Percentiles rank a stretch among this genome's conserved stretches.
phyloP scores from a whole-genome alignment of 495 filamentous ascomycete genomes.

The Aspergillus asperescens region DNA sequence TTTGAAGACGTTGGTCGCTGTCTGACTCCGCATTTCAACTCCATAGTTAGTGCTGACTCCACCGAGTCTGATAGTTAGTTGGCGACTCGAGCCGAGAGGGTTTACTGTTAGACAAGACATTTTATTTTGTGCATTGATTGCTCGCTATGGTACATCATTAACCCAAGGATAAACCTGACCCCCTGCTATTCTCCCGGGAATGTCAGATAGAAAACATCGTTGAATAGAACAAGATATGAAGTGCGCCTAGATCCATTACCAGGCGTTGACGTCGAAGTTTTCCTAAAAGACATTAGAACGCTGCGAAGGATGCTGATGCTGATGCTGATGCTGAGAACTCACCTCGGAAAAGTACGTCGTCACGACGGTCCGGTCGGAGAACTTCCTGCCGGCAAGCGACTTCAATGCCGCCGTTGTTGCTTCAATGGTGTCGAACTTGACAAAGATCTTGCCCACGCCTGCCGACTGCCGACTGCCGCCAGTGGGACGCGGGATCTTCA shows the following conservation, averaged over 20 bases:
- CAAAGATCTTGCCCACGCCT: constrained; percentile 95
- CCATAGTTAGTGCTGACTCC: neutral
- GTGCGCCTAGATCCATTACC: constrained; percentile 44
- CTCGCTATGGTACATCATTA: constrained; percentile 17
- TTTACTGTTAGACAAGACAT: too few species aligned
- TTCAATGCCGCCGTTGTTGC: constrained; percentile 77
- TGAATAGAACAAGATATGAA: constrained; percentile 6
- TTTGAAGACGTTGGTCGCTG: neutral
- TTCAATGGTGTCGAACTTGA: constrained; percentile 81
- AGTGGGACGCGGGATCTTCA: constrained; percentile 87
- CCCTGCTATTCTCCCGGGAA: neutral
- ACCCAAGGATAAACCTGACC: constrained; percentile 7
- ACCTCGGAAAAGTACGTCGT: constrained; percentile 93
- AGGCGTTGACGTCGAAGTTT: constrained; percentile 72
- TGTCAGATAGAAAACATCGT: constrained; percentile 9
- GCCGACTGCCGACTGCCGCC: constrained; percentile 73
- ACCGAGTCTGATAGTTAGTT: too few species aligned
- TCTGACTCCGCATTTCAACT: neutral
- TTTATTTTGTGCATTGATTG: constrained; percentile 5
- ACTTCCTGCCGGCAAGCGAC: constrained; percentile 87
- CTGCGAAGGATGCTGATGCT: too few species aligned
- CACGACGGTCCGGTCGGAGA: constrained; percentile 91
- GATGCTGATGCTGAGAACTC: constrained; percentile 19
- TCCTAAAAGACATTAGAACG: constrained; percentile 50
- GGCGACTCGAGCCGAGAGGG: too few species aligned